Evolutionary conservation across 2,329 filamentous ascomycete species (phyloP), one percentile per base, ranked within the genome.

Genomic region (Aspergillus sp.): DNA sequence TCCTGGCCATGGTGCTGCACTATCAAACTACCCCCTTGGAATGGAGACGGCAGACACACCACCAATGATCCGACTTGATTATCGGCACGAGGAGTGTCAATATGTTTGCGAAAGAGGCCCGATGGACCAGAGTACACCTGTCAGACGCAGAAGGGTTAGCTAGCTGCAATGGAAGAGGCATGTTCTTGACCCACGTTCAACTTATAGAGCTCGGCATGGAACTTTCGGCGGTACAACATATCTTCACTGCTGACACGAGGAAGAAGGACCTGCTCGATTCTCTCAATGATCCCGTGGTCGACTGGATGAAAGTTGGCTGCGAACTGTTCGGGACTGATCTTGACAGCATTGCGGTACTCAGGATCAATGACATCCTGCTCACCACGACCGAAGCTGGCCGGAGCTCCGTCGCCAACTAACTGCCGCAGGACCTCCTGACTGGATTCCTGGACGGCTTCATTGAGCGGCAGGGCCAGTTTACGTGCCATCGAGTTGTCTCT

Each of bases 191-290:
- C 40, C 44, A 77, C 73, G 52, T 81, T 81, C 12, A 81, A 59
- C 50, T 80, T 80, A 57, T 79, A 80, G 2, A 82, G 60, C 59
- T 81, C 76, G 0, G 77, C 77, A 3, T 59, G 61, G 1, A 81
- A 59, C 5, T 67, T 67, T 0, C 62, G 54, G 26, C 53, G 57
- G 3, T 45, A 45, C 5, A 54, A 8, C 3, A 34, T 12, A 9
- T 59, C 53, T 0, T 56, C 46, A 2, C 50, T 53, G 4, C 48
- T 56, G 3, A 57, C 48, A 1, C 53, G 63, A 0, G 67, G 66
- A 7, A 77, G 57, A 0, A 82, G 64, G 0, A 68, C 49, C 45
- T 79, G 72, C 1, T 68, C 68, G 7, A 80, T 58, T 0, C 64
- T 61, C 45, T 79, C 72, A 2, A 81, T 53, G n/a, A 83, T 77